Evolutionary conservation across 139 green algal species (phyloP).

Genomic region (Chlamydomonas sp.): DNA sequence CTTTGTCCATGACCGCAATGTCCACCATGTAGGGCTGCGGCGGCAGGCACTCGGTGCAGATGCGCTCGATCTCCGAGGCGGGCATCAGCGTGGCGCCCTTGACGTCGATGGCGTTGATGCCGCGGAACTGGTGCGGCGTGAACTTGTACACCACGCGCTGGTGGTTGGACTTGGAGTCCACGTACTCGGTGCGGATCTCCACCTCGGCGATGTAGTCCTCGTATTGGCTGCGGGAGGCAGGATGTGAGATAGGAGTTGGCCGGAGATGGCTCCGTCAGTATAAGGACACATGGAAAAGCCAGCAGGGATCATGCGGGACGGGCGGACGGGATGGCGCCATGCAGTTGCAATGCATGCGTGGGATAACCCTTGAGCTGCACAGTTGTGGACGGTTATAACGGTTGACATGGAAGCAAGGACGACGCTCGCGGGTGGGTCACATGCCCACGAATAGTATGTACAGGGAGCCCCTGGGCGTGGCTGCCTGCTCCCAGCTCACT

Average conservation of each 20-base stretch:
- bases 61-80: slow-evolving; percentile 27
- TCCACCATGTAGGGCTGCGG: slow-evolving; percentile 62
- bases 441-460: too few relatives aligned
- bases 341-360: too few relatives aligned
- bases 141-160: slow-evolving; percentile 70
- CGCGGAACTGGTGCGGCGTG: slow-evolving; percentile 59
- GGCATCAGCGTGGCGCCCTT: slow-evolving; percentile 65
- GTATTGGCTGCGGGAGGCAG: slow-evolving; percentile 52
- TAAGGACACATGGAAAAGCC: too few relatives aligned
- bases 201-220: slow-evolving; percentile 71
- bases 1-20: slow-evolving; percentile 69
- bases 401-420: too few relatives aligned
- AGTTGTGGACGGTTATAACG: too few relatives aligned
- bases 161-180: slow-evolving; percentile 65
- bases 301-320: too few relatives aligned
- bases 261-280: too few relatives aligned
- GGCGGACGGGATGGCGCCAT: too few relatives aligned
- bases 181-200: slow-evolving; percentile 63
- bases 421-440: too few relatives aligned
- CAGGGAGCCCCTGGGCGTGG: too few relatives aligned
- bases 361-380: too few relatives aligned
- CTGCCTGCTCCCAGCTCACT: too few relatives aligned
- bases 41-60: slow-evolving; percentile 56
- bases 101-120: slow-evolving; percentile 67
- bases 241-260: neutral